Base-by-base conservation (phyloP, 768 basidiomycete genomes). In the Exsudoporus frostii region DNA sequence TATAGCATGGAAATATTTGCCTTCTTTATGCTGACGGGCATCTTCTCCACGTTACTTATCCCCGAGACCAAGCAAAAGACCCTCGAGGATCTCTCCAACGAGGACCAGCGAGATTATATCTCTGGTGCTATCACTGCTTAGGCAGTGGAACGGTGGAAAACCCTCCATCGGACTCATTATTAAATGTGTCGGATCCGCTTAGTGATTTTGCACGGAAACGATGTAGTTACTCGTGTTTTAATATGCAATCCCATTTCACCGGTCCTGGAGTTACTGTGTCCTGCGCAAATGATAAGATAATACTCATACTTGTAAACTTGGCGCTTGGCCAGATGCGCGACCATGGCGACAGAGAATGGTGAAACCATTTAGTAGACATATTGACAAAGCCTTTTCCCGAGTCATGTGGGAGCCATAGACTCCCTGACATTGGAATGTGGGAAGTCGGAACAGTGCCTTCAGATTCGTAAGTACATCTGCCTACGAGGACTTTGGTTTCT, bases 11-110 rank as follows among this genome's bases (percentile, higher is more conserved):
- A 92, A 71, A 82, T 93, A 49, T 89, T 92, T 57, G 90, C 90
- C 13, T 71, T 90, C 50, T 92, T 92, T 76, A 93, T 91, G 90
- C 69, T 91, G 50, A 91, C 88, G 2, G 91, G 91, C 41, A 77
- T 92, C 54, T 80, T 85, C 74, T 90, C 92, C 7, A 92, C 90
- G 0, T 71, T 91, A 15, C 78, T 92, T 14, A 66, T 93, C 11
- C 87, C 88, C 33, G 92, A 93, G 73, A 92, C 92, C 42, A 93
- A 82, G 69, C 72, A 74, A 38, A 73, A 62, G 68, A 67, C 79
- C 6, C 76, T 91, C 19, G 89, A 91, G 71, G 85, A 85, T 15
- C 74, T 90, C 20, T 90, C 88, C 11, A 82, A 84, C 62, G 89
- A 91, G 65, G 72, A 78, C 11, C 88, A 90, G 57, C 73, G 83